A percentile compares a stretch with the other conserved stretches of the same genome.
Evolutionary conservation across 2,329 filamentous ascomycete species (phyloP).

Genomic region (Paracoccidioides lutzii): DNA sequence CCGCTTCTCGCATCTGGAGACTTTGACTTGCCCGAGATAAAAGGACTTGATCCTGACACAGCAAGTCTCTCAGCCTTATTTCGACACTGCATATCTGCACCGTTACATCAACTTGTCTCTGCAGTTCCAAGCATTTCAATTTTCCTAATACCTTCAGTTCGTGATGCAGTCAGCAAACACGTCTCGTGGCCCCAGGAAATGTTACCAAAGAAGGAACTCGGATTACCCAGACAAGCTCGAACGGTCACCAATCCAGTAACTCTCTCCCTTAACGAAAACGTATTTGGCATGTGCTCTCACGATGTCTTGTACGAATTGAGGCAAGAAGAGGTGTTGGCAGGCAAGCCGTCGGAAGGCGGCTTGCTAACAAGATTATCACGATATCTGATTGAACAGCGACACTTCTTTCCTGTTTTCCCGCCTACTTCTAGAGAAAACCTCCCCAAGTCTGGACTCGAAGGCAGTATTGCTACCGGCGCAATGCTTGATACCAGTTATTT

Average conservation of each 20-base stretch:
- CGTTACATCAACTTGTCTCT: slow-evolving; percentile 56
- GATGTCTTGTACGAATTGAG: slow-evolving; percentile 73
- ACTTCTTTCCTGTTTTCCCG: slow-evolving; percentile 84
- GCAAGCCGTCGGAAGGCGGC: slow-evolving; percentile 44
- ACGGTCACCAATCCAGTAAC: slow-evolving; percentile 87
- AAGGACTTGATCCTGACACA: slow-evolving; percentile 57
- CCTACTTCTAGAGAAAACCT: slow-evolving; percentile 56
- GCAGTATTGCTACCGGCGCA: slow-evolving; percentile 54
- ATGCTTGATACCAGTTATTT: slow-evolving; percentile 73
- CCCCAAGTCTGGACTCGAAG: slow-evolving; percentile 50
- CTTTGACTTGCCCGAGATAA: slow-evolving; percentile 59
- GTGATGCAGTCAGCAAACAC: slow-evolving; percentile 69
- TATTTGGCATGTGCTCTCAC: slow-evolving; percentile 69
- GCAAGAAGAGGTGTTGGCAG: slow-evolving; percentile 55
- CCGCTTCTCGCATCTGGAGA: slow-evolving; percentile 71
- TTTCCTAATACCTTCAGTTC: slow-evolving; percentile 68
- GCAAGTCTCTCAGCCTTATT: slow-evolving; percentile 75
- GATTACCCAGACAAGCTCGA: slow-evolving; percentile 61
- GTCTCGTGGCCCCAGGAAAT: slow-evolving; percentile 75
- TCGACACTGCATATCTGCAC: slow-evolving; percentile 61
- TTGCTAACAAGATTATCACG: slow-evolving; percentile 58
- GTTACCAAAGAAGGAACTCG: slow-evolving; percentile 57
- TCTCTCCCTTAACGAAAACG: slow-evolving; percentile 72
- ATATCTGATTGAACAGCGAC: slow-evolving; percentile 76
- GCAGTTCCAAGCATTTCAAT: slow-evolving; percentile 69